phyloP scores from a whole-genome alignment of 441 rosid species.

The Erodium trifolium region DNA sequence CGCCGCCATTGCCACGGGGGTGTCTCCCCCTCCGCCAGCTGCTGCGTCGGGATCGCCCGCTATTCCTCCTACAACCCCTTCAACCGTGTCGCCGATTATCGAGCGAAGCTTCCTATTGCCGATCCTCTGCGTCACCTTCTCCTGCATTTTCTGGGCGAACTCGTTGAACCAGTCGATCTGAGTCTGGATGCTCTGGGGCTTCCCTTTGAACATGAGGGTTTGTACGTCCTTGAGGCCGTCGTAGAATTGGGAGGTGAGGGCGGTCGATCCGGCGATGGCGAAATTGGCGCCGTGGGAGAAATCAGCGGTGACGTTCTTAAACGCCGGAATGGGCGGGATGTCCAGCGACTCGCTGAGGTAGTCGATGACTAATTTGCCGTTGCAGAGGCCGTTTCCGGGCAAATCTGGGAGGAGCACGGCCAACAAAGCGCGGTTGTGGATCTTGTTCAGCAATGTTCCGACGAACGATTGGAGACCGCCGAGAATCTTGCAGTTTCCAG shows the following conservation, averaged over 20 bases:
- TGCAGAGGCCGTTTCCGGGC: slow-evolving; percentile 21
- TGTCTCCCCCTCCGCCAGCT: no score
- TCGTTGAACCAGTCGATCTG: slow-evolving; percentile 36
- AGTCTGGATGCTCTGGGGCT: slow-evolving; percentile 21
- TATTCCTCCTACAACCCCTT: no score
- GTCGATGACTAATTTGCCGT: slow-evolving; percentile 40
- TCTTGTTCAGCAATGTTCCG: background rate
- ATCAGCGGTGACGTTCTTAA: slow-evolving; percentile 14
- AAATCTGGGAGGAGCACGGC: background rate
- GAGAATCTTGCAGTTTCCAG: slow-evolving; percentile 30
- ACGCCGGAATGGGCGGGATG: slow-evolving; percentile 30
- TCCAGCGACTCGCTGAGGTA: slow-evolving; percentile 29
- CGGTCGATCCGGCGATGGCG: slow-evolving; percentile 37
- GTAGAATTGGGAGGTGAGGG: slow-evolving; percentile 22
- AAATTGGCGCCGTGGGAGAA: slow-evolving; percentile 33
- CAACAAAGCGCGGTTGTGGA: background rate
- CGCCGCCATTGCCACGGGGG: no score
- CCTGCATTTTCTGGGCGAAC: background rate
- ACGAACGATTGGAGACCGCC: slow-evolving; percentile 23
- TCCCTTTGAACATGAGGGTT: slow-evolving; percentile 24
- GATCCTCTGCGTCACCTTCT: slow-evolving; percentile 16
- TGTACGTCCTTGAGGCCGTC: background rate
- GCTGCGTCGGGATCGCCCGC: no score
- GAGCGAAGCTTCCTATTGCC: background rate
- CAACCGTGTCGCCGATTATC: no score